These are phyloP conservation scores for Blastomyces gilchristii DNA, from an alignment of 2,329 filamentous ascomycete genomes.

Conservation along the genomic window DNA sequence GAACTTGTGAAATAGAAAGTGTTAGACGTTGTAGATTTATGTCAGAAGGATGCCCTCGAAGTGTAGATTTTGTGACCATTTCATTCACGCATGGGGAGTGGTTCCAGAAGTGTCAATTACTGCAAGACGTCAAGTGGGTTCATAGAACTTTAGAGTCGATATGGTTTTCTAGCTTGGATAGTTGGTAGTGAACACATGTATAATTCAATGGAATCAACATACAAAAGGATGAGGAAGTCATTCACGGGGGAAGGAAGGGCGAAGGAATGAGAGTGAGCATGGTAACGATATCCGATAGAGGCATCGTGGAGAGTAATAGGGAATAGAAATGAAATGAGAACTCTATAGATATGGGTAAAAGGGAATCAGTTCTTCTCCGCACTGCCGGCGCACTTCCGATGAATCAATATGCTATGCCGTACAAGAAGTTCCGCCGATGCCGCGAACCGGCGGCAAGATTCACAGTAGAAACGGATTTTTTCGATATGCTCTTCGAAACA, in stretches of 20 bases:
- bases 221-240: background rate
- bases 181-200: background rate
- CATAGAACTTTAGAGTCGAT: background rate
- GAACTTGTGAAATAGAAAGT: background rate
- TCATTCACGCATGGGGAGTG: background rate
- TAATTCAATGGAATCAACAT: background rate
- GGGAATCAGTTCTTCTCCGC: no score
- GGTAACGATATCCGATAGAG: background rate
- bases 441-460: slow-evolving; percentile 17
- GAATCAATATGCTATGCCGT: background rate
- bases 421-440: background rate
- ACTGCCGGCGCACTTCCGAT: no score
- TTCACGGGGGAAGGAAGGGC: background rate
- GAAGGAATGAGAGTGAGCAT: background rate
- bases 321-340: background rate
- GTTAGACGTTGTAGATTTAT: background rate
- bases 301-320: background rate
- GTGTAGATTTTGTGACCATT: background rate
- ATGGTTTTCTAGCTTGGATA: background rate
- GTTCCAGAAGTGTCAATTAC: background rate
- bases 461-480: slow-evolving; percentile 16
- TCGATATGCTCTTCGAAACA: slow-evolving; percentile 16
- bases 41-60: background rate
- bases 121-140: background rate
- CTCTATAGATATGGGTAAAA: no score